Evolutionary conservation across 306 rosid genomes (phyloP), one percentile per base, ranked within the genome.

Genomic region (Lathyrus sativus): DNA sequence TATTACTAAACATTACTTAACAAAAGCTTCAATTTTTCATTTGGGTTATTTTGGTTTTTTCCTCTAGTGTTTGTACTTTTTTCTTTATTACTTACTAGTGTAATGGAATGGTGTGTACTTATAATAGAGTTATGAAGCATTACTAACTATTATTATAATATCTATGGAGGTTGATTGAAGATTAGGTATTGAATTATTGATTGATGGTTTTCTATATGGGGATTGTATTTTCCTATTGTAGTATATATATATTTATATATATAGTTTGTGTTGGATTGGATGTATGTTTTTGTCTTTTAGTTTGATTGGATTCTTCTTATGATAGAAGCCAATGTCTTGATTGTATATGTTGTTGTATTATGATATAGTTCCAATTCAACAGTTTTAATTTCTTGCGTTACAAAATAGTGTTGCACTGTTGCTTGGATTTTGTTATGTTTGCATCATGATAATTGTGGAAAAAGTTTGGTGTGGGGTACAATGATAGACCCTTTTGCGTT

Each of bases 91-190:
- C 44, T 53, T 77, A 42, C 0, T 24, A 24, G 2, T 24, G 62
- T 82, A 50, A 79, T 45, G 81, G 46, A 55, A 60, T 81, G 82
- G 83, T 84, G 83, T 89, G 91, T 83, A 82, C 80, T 83, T 82
- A 71, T 79, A 78, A 71, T 79, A 78, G 55, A 80, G 62, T 76
- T 76, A 82, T 85, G 84, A 76, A 69, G 82, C 78, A 62, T 74
- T 87, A 81, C 51, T 87, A 78, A 29, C 24, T 57, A 67, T 73
- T 72, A 74, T 64, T 54, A 60, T 62, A 59, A 56, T 76, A 77
- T 76, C 72, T 62, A 13, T 73, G 77, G 80, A 81, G 77, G 78
- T 76, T 54, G 41, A 28, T n/a, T 12, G 37, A 56, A 26, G 11
- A 56, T 56, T 28, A 28, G 62, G 51, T 67, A 64, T 62, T 71